A percentile compares a stretch with the other conserved stretches of the same genome.
Evolutionary conservation across 179 eudicot species (phyloP).

Genomic region (Camellia oleifera): DNA sequence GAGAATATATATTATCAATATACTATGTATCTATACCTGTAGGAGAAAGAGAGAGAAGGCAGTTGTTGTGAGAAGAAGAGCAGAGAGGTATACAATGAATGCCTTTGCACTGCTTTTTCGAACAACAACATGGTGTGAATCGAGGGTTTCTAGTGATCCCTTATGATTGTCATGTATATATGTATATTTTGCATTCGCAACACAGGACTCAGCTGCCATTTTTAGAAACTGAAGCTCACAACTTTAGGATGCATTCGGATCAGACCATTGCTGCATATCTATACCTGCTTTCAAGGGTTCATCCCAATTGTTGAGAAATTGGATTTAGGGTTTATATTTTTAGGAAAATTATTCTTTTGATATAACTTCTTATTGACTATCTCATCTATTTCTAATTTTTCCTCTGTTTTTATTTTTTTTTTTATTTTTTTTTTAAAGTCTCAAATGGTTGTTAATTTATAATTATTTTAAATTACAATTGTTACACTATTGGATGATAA

Average conservation of each 20-base stretch:
- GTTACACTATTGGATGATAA: too few species aligned
- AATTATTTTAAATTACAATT: too few species aligned
- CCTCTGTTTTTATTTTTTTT: too few species aligned
- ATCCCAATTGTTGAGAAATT: too few species aligned
- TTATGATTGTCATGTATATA: constrained; percentile 40
- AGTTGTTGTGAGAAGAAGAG: constrained; percentile 27
- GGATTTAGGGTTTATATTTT: too few species aligned
- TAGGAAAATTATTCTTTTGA: too few species aligned
- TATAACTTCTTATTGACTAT: too few species aligned
- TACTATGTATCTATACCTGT: constrained; percentile 26
- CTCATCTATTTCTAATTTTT: too few species aligned
- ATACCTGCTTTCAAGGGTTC: too few species aligned
- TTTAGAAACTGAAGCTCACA: background rate
- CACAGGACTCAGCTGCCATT: constrained; percentile 36
- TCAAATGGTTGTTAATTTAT: too few species aligned
- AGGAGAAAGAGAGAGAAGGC: constrained; percentile 21
- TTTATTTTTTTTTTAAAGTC: too few species aligned
- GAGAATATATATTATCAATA: background rate
- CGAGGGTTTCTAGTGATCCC: constrained; percentile 36
- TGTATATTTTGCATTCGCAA: constrained; percentile 32
- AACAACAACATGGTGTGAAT: constrained; percentile 44
- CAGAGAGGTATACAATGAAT: constrained; percentile 24
- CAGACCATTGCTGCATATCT: too few species aligned
- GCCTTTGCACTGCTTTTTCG: constrained; percentile 18
- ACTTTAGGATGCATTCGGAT: background rate